Percentiles rank a stretch among this genome's conserved stretches.
Evolutionary conservation across 2,329 filamentous ascomycete species (phyloP).

Genomic region (Microcyclospora tardicrescens): DNA sequence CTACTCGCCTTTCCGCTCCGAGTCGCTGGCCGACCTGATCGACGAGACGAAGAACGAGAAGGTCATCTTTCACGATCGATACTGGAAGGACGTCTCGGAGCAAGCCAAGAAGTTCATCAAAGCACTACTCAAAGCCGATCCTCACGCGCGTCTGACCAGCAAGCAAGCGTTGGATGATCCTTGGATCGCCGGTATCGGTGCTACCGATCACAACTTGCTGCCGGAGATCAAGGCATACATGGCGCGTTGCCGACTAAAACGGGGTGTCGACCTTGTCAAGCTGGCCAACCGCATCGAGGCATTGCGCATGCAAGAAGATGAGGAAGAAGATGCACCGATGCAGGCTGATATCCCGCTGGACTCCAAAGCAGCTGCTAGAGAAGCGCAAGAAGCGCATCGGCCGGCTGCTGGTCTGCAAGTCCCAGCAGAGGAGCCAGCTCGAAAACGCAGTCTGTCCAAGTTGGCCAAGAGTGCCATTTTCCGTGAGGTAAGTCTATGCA

Average conservation of each 20-base stretch:
- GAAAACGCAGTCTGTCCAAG: conserved; percentile 43
- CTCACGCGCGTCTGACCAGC: conserved; percentile 63
- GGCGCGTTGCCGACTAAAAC: conserved; percentile 76
- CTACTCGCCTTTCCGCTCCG: conserved; percentile 94
- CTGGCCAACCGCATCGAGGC: conserved; percentile 89
- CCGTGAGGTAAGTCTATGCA: conserved; percentile 53
- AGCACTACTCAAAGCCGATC: conserved; percentile 63
- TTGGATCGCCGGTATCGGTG: conserved; percentile 88
- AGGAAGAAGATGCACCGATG: conserved; percentile 55
- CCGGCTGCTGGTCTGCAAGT: conserved; percentile 12
- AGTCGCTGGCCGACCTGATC: conserved; percentile 84
- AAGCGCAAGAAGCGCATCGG: conserved; percentile 25
- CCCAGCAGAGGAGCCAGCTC: conserved; percentile 16
- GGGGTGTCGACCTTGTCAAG: conserved; percentile 92
- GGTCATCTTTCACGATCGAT: conserved; percentile 91
- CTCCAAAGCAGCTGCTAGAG: conserved; percentile 42
- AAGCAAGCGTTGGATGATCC: conserved; percentile 9
- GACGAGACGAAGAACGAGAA: conserved; percentile 77
- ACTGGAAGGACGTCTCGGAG: conserved; percentile 94
- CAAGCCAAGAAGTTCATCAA: conserved; percentile 94
- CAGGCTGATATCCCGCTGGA: conserved; percentile 50
- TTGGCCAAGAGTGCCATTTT: conserved; percentile 64
- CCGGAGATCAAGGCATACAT: conserved; percentile 94
- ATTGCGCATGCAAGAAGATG: conserved; percentile 86
- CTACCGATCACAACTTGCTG: conserved; percentile 90